Evolutionary conservation across 768 basidiomycete species (phyloP), one percentile per base, ranked within the genome.

Genomic region (Podaxis sp.): DNA sequence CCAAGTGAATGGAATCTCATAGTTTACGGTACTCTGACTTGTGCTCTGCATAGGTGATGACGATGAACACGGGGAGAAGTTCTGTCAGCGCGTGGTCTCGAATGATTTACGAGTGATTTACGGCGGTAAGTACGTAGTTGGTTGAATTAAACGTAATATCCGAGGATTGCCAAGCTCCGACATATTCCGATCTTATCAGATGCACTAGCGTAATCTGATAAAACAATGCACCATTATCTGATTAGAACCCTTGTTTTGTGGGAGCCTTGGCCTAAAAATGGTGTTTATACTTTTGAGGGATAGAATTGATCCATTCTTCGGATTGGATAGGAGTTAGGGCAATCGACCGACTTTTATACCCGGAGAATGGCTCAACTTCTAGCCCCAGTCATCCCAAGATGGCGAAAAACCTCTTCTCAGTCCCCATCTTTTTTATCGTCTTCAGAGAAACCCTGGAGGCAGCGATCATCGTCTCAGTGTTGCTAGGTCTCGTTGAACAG

Each of bases 341-440:
- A 50, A 51, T 42, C 37, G 38, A 28, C 50, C 18, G 50, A 38
- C 58, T 59, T 54, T 60, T 53, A 60, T 46, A 35, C 51, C 50
- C n/a, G 23, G 14, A 5, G n/a, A 5, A 46, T 35, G 28, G 56
- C 13, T 9, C 27, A 11, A 11, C 51, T 60, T 25, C 21, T 37
- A 13, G 18, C 42, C 11, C 59, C 36, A 42, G 59, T 36, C 14
- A 13, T 21, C 38, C 25, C 35, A 67, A 65, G 59, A 93, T 93
- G 91, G 77, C 81, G 16, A 82, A 82, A 63, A 82, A 86, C 69
- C 76, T 95, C 58, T 97, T 97, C 76, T 91, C 90, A 61, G 82
- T 95, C 59, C 87, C 93, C 68, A 93, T 98, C 66, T 97, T 95
- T 80, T 94, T 98, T 82, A 94, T 97, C 76, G 87, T 95, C 76